Percentiles rank a stretch among this genome's conserved stretches.
These are phyloP conservation scores for Antrodiella citrinella DNA, from an alignment of 768 basidiomycete species.

Conservation along the genomic window DNA sequence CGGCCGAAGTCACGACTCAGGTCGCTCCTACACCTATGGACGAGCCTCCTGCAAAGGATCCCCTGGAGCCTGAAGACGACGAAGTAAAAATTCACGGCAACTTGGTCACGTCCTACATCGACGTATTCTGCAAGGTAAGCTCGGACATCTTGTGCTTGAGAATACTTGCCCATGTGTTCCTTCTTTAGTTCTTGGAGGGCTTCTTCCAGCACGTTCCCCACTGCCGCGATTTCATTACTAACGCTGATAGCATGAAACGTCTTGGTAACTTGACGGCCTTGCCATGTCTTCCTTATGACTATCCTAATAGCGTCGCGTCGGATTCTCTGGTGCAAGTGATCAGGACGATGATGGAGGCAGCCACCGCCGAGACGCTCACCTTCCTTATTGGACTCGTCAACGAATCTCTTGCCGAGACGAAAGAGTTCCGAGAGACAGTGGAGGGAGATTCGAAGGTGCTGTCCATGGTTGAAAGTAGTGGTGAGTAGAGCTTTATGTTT, in stretches of 20 bases:
- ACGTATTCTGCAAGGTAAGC: slow-evolving; percentile 65
- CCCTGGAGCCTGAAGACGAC: slow-evolving; percentile 25
- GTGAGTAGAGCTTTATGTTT: slow-evolving; percentile 9
- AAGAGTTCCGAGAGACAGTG: slow-evolving; percentile 57
- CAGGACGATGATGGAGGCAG: slow-evolving; percentile 81
- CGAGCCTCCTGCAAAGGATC: slow-evolving; percentile 6
- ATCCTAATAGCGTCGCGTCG: slow-evolving; percentile 75
- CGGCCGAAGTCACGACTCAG: slow-evolving; percentile 14
- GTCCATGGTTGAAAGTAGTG: slow-evolving; percentile 53
- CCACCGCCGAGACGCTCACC: slow-evolving; percentile 66
- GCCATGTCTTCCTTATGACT: slow-evolving; percentile 86
- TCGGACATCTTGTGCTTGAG: not conserved
- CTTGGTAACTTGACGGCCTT: slow-evolving; percentile 73
- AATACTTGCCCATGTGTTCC: not conserved
- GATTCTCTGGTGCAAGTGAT: slow-evolving; percentile 85
- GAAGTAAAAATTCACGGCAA: slow-evolving; percentile 62
- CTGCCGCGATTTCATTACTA: slow-evolving; percentile 80
- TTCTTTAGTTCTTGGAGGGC: slow-evolving; percentile 77
- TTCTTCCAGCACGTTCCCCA: slow-evolving; percentile 89
- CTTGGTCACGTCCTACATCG: slow-evolving; percentile 67
- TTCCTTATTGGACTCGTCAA: slow-evolving; percentile 66
- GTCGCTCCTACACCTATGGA: slow-evolving; percentile 15
- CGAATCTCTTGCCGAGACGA: slow-evolving; percentile 59
- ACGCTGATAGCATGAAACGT: slow-evolving; percentile 62
- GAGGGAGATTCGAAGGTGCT: slow-evolving; percentile 53